These are phyloP conservation scores for Tritrichomonas musculus DNA, from an alignment of 208 protist genomes.

Conservation along the genomic window DNA sequence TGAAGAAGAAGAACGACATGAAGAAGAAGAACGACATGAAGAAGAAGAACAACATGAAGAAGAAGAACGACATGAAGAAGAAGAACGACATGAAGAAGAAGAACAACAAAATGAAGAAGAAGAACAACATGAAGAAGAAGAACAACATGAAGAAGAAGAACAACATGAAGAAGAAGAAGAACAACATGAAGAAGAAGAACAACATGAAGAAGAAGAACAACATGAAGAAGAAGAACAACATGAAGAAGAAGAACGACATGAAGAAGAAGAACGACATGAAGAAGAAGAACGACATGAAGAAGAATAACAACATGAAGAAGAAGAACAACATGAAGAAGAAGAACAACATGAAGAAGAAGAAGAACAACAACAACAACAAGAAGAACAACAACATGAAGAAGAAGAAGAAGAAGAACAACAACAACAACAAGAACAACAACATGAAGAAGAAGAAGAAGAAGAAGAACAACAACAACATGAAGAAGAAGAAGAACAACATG, in stretches of 20 bases:
- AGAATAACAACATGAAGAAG: neutral
- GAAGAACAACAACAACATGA: too few relatives aligned
- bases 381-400: too few relatives aligned
- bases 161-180: too few relatives aligned
- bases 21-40: too few relatives aligned
- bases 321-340: neutral
- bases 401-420: neutral
- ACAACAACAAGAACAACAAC: neutral
- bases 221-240: neutral
- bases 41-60: neutral
- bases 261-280: neutral
- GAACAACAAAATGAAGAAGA: slow-evolving; percentile 1
- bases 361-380: neutral
- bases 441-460: too few relatives aligned
- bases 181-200: too few relatives aligned
- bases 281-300: neutral
- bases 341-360: neutral
- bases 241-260: neutral
- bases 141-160: too few relatives aligned
- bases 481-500: neutral
- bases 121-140: neutral
- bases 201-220: neutral
- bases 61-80: neutral
- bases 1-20: too few relatives aligned
- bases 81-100: slow-evolving; percentile 1